Base-by-base conservation (phyloP, 345 rosid species). In the Odontarrhena argentea region DNA sequence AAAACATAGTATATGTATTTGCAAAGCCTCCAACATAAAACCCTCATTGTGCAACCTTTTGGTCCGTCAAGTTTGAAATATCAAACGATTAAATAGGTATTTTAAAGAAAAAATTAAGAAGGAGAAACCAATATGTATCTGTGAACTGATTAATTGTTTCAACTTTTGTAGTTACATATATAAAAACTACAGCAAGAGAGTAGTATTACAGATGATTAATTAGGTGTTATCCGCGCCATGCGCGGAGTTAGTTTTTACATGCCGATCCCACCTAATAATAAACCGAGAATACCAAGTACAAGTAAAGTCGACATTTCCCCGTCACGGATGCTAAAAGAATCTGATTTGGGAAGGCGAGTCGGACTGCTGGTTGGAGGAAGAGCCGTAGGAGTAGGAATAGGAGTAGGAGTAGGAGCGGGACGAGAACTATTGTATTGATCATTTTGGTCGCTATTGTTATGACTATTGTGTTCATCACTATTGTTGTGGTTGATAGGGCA, bases 401-500 rank as follows among this genome's bases (percentile, higher is more conserved):
- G 56, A 28, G 11, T 49, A 46, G 56, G 26, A 8, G 41, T 40
- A 32, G 36, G 53, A 18, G 6, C 53, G 8, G 53, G 53, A 48
- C 11, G 34, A 24, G 55, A 44, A 44, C 7, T 44, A 3, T n/a
- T 5, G 48, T n/a, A 3, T 2, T 44, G 22, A 44, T 13, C 18
- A 47, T 24, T n/a, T 6, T 64, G 64, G 3, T 47, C 45, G 53
- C 43, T 55, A 55, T 0, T 32, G 41, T 53, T 34, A n/a, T 13
- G 47, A 63, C 34, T 65, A 34, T 25, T 28, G 13, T 53, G 37
- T 1, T 24, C 47, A 60, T 32, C 53, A 67, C 73, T 74, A 22
- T 13, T 24, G 14, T 60, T 74, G 57, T 40, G 59, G 26, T 49
- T 63, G 41, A 60, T 77, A 37, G 86, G 76, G 56, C 85, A 85